Conservation (phyloP, 2,329 filamentous ascomycete genomes). For the Dactylellina parvicollis region DNA sequence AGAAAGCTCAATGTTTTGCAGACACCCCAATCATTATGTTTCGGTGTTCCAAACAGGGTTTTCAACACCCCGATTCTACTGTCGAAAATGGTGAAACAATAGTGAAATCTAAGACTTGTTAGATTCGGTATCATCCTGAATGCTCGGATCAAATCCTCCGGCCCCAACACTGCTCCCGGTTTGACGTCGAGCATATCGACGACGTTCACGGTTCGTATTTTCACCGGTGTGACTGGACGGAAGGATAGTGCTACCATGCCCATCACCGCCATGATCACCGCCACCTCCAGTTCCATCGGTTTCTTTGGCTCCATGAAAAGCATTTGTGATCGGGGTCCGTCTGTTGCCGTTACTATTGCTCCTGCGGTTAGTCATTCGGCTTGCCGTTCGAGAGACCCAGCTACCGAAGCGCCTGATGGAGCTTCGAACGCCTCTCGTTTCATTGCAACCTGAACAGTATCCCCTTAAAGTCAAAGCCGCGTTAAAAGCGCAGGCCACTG, state of each 20-base stretch:
- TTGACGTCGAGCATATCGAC: slow-evolving; percentile 15
- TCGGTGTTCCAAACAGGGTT: too few relatives aligned
- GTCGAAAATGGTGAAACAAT: neutral
- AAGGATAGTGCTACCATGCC: neutral
- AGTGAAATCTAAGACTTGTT: slow-evolving; percentile 21
- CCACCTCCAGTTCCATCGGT: neutral
- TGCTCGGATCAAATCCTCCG: slow-evolving; percentile 38
- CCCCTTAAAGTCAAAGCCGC: neutral
- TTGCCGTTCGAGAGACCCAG: slow-evolving; percentile 27
- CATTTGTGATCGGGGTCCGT: neutral
- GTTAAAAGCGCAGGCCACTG: slow-evolving; percentile 4
- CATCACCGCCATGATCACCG: slow-evolving; percentile 1
- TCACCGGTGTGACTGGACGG: slow-evolving; percentile 1
- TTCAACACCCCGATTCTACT: neutral
- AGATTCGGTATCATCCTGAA: slow-evolving; percentile 45
- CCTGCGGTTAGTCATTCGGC: slow-evolving; percentile 21
- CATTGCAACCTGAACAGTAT: neutral
- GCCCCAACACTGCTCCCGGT: slow-evolving; percentile 45
- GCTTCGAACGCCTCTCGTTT: neutral
- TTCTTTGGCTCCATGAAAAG: slow-evolving; percentile 2
- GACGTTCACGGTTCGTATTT: neutral
- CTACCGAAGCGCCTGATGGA: slow-evolving; percentile 20
- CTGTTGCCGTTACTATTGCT: too few relatives aligned
- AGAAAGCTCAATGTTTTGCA: too few relatives aligned
- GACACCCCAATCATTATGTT: too few relatives aligned